phyloP scores from a whole-genome alignment of 2,329 filamentous ascomycete species.

The Pseudocercospora cruenta region DNA sequence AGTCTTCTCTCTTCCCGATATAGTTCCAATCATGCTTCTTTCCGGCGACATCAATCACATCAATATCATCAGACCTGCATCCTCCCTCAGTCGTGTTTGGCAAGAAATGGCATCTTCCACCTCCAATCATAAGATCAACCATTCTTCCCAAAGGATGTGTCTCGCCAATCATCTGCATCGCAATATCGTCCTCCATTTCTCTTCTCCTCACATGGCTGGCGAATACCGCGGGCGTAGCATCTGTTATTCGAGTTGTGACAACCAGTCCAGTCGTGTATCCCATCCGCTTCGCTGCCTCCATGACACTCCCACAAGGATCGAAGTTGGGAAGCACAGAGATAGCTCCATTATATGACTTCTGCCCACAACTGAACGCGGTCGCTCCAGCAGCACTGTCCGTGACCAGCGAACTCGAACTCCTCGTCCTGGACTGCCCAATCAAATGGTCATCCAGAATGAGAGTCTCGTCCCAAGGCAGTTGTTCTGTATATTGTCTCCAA shows the following conservation, averaged over 20 bases:
- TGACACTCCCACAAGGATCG: slow-evolving; percentile 83
- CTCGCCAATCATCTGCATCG: slow-evolving; percentile 81
- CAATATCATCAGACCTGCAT: slow-evolving; percentile 77
- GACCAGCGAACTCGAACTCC: slow-evolving; percentile 80
- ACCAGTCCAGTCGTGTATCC: slow-evolving; percentile 93
- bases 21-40: slow-evolving; percentile 78
- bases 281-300: slow-evolving; percentile 89
- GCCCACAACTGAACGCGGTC: slow-evolving; percentile 89
- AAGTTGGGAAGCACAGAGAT: slow-evolving; percentile 87
- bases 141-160: slow-evolving; percentile 82
- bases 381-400: slow-evolving; percentile 97
- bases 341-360: slow-evolving; percentile 96
- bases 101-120: slow-evolving; percentile 90
- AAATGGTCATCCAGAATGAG: slow-evolving; percentile 84
- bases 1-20: slow-evolving; percentile 70
- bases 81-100: slow-evolving; percentile 79
- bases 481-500: slow-evolving; percentile 77
- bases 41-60: slow-evolving; percentile 74
- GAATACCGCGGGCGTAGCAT: slow-evolving; percentile 95
- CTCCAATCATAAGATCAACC: slow-evolving; percentile 90
- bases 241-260: slow-evolving; percentile 91
- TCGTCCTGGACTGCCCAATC: slow-evolving; percentile 85
- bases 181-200: slow-evolving; percentile 84
- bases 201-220: slow-evolving; percentile 82
- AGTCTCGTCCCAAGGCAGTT: slow-evolving; percentile 73